Percentiles rank a stretch among this genome's conserved stretches.
Evolutionary conservation across 352 stramenopile genomes (phyloP).

Genomic region (Pythium volutum): DNA sequence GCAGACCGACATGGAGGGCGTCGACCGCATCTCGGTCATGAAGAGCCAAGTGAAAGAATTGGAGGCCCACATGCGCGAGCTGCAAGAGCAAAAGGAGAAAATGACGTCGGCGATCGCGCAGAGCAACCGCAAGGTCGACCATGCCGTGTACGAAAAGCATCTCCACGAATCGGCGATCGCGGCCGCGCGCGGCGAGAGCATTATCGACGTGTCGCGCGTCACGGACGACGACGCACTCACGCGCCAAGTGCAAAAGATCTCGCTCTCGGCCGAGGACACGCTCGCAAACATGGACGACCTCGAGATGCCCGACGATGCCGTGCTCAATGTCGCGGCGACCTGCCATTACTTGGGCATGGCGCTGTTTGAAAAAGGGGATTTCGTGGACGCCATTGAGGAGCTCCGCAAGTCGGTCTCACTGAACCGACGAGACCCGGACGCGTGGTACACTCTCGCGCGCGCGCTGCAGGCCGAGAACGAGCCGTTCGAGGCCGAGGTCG

Average conservation of each 20-base stretch:
- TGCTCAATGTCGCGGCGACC: slow-evolving; percentile 59
- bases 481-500: slow-evolving; percentile 65
- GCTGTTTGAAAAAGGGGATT: slow-evolving; percentile 67
- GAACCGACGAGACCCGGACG: slow-evolving; percentile 61
- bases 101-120: slow-evolving; percentile 53
- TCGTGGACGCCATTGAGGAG: slow-evolving; percentile 47
- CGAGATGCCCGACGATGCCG: slow-evolving; percentile 37
- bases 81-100: slow-evolving; percentile 49
- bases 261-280: slow-evolving; percentile 27
- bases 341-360: slow-evolving; percentile 74
- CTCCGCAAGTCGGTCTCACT: slow-evolving; percentile 70
- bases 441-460: slow-evolving; percentile 75
- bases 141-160: slow-evolving; percentile 40
- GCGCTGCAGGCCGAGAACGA: slow-evolving; percentile 54
- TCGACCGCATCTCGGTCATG: slow-evolving; percentile 52
- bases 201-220: slow-evolving; percentile 68
- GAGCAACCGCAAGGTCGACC: slow-evolving; percentile 37
- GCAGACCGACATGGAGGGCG: slow-evolving; percentile 60
- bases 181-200: slow-evolving; percentile 49
- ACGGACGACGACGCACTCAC: slow-evolving; percentile 39
- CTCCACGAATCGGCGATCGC: slow-evolving; percentile 34
- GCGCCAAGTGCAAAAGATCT: slow-evolving; percentile 36
- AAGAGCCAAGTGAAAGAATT: slow-evolving; percentile 71
- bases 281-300: slow-evolving; percentile 18
- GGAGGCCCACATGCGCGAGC: slow-evolving; percentile 59